A percentile compares a stretch with the other conserved stretches of the same genome.
Evolutionary conservation across 1,284 basidiomycete genomes (phyloP).

Genomic region (Cryptococcus sp.): DNA sequence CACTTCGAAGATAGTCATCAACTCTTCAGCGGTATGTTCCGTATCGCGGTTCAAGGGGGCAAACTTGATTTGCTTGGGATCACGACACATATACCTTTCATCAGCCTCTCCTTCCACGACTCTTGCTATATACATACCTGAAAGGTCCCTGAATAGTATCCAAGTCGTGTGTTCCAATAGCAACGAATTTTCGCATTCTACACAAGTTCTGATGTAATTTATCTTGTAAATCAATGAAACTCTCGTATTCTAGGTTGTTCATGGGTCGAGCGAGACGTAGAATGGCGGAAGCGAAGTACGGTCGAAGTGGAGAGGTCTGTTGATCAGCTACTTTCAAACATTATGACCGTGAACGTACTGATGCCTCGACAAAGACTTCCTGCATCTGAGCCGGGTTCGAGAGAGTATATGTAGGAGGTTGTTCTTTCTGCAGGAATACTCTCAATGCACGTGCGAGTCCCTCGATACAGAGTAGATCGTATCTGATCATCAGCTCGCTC

Average conservation of each 20-base stretch:
- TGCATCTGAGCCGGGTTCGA: slow-evolving; percentile 63
- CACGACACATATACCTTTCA: slow-evolving; percentile 74
- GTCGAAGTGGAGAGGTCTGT: slow-evolving; percentile 76
- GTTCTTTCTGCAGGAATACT: slow-evolving; percentile 73
- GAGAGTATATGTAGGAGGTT: slow-evolving; percentile 68
- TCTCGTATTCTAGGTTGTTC: slow-evolving; percentile 83
- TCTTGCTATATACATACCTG: slow-evolving; percentile 45
- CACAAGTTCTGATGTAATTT: slow-evolving; percentile 97
- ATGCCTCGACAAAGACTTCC: slow-evolving; percentile 63
- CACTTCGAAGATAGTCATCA: slow-evolving; percentile 89
- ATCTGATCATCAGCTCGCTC: slow-evolving; percentile 55
- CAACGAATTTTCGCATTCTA: slow-evolving; percentile 81
- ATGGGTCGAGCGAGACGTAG: slow-evolving; percentile 81
- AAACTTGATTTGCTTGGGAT: slow-evolving; percentile 88
- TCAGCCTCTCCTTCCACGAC: background rate
- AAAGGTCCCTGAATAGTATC: slow-evolving; percentile 84
- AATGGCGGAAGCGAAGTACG: slow-evolving; percentile 85
- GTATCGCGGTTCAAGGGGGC: slow-evolving; percentile 73
- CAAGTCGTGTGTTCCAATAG: slow-evolving; percentile 96
- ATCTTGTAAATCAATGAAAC: slow-evolving; percentile 97
- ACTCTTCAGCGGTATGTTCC: slow-evolving; percentile 70
- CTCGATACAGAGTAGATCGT: slow-evolving; percentile 96
- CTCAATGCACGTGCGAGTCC: slow-evolving; percentile 85
- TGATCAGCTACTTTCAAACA: background rate
- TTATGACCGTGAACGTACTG: slow-evolving; percentile 58